phyloP scores from a whole-genome alignment of 345 rosid species.

The Firmiana major region DNA sequence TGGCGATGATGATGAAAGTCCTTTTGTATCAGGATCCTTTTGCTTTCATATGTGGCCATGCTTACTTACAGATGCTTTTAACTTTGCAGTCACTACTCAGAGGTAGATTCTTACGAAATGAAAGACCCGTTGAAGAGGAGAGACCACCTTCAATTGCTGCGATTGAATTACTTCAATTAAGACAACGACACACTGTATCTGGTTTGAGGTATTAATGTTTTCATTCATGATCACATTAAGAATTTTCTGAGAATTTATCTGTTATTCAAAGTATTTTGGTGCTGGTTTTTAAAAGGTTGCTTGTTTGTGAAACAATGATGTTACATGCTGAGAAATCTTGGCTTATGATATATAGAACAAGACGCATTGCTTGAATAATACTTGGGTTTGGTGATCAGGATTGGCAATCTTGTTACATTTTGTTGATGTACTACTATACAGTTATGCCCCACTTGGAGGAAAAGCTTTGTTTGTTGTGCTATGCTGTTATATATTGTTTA shows the following conservation, averaged over 20 bases:
- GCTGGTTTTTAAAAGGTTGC: not conserved
- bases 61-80: slow-evolving; percentile 18
- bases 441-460: not conserved
- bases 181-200: slow-evolving; percentile 87
- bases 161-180: slow-evolving; percentile 78
- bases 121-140: slow-evolving; percentile 72
- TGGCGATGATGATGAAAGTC: no score
- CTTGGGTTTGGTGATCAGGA: not conserved
- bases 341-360: not conserved
- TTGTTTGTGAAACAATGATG: not conserved
- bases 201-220: slow-evolving; percentile 64
- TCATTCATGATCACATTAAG: no score
- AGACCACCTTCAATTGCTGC: slow-evolving; percentile 80
- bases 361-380: not conserved
- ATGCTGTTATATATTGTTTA: not conserved
- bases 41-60: not conserved
- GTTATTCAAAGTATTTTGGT: not conserved
- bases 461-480: not conserved
- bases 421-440: not conserved
- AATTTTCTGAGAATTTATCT: not conserved
- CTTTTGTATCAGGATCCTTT: not conserved
- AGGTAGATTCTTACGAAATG: slow-evolving; percentile 92
- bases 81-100: slow-evolving; percentile 76
- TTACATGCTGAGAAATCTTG: not conserved
- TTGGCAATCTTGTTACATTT: not conserved